Base-by-base conservation (phyloP, 441 rosid genomes). In the Populus tomentosa region DNA sequence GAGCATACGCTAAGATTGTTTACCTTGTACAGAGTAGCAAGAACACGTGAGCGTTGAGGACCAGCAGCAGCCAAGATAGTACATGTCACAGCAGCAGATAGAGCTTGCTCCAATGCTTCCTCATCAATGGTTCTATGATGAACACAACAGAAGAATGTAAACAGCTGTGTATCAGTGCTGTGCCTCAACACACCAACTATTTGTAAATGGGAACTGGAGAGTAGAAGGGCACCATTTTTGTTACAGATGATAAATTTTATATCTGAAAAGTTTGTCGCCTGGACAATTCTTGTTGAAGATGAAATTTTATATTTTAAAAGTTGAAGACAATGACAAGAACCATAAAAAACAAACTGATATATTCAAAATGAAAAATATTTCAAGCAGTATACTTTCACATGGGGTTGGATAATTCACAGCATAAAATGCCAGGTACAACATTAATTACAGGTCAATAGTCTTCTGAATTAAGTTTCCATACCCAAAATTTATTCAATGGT, bases 41-140 rank as follows among this genome's bases (percentile, higher is more conserved):
- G 98, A 77, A 97, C 98, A 83, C 98, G 95, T 73, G 99, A 97
- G 36, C 98, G 94, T 77, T 92, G 99, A 86, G 99, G 99, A 82
- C 98, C 98, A 0, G 98, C 99, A 77, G 93, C 99, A 82, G 97
- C 99, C 86, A 94, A 86, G 82, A 94, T 94, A 73, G 99, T 94
- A 80, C 98, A 92, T 66, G 99, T 97, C 80, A 97, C 97, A 83
- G 98, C 98, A 89, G 97, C 97, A 36, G 97, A 85, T 42, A 94
- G 83, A 73, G 99, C 98, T 75, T 91, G 97, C 85, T 94, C 97
- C 80, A 91, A 76, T 53, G 98, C 98, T 82, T 93, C 97, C 85
- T 97, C 99, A 56, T 97, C 94, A 75, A 94, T 94, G 69, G 92
- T 96, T 82, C 99, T 94, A 86, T 18, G 32, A 78, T 38, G 66